phyloP scores from a whole-genome alignment of 176 grass and related monocot species.

The Saccharum spontaneum region DNA sequence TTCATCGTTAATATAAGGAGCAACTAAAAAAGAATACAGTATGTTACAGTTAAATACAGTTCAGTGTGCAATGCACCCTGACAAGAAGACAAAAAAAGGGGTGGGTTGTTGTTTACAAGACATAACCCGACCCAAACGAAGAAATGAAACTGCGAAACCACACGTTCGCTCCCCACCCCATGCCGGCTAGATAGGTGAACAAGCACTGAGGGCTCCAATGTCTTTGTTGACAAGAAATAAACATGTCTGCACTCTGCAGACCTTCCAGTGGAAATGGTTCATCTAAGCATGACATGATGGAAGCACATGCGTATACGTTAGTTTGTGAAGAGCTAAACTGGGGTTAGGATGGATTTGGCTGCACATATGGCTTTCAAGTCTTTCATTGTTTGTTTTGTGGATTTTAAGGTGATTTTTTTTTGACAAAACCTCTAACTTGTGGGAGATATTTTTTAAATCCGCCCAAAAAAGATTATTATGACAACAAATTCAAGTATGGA shows the following conservation, averaged over 20 bases:
- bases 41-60: background rate
- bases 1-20: no score
- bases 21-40: background rate
- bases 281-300: background rate
- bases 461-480: background rate
- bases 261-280: background rate
- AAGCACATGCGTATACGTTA: background rate
- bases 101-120: background rate
- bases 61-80: background rate
- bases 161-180: background rate
- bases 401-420: background rate
- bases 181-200: background rate
- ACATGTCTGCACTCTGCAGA: background rate
- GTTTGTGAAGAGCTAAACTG: background rate
- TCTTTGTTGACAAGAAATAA: background rate
- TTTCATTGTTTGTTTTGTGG: background rate
- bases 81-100: background rate
- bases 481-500: background rate
- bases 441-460: background rate
- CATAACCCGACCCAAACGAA: background rate
- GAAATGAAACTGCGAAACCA: background rate
- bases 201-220: background rate
- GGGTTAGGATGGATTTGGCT: background rate
- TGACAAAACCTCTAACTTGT: background rate
- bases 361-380: background rate